Evolutionary conservation across 352 stramenopile genomes (phyloP).

Genomic region (Globisporangium ultimum): DNA sequence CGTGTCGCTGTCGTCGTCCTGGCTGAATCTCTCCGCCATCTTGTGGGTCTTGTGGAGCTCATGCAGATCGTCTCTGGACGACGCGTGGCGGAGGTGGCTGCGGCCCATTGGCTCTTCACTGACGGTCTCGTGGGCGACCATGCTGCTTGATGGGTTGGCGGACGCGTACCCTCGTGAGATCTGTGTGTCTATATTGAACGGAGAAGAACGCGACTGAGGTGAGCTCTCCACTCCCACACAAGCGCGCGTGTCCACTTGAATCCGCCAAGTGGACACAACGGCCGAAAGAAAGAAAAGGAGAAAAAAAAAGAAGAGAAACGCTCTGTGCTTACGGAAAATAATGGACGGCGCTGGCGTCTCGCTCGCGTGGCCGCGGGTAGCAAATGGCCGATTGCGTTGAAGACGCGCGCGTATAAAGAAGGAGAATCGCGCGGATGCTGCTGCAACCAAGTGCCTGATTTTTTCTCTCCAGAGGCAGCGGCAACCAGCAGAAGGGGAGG

Average conservation of each 20-base stretch:
- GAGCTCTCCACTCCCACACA: too few relatives aligned
- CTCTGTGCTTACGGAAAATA: not conserved
- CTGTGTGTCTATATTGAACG: not conserved
- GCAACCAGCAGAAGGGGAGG: not conserved
- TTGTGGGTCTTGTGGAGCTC: not conserved
- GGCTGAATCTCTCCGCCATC: slow-evolving; percentile 7
- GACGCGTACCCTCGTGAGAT: not conserved
- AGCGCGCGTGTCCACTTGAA: not conserved
- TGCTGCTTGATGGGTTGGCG: not conserved
- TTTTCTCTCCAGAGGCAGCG: not conserved
- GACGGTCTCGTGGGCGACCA: slow-evolving; percentile 10
- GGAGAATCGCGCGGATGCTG: not conserved
- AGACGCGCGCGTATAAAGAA: not conserved
- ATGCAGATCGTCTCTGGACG: not conserved
- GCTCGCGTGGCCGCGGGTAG: too few relatives aligned
- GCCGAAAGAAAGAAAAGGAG: not conserved
- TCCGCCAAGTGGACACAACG: not conserved
- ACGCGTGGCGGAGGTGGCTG: slow-evolving; percentile 2
- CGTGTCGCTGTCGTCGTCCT: slow-evolving; percentile 9
- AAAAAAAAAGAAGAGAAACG: not conserved
- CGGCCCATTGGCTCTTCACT: slow-evolving; percentile 2
- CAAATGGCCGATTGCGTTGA: not conserved
- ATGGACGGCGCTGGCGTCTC: not conserved
- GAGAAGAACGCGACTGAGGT: too few relatives aligned
- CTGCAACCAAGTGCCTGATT: not conserved